Evolutionary conservation across 192 early-diverging fungal genomes (phyloP).

Genomic region (Coemansia sp.): DNA sequence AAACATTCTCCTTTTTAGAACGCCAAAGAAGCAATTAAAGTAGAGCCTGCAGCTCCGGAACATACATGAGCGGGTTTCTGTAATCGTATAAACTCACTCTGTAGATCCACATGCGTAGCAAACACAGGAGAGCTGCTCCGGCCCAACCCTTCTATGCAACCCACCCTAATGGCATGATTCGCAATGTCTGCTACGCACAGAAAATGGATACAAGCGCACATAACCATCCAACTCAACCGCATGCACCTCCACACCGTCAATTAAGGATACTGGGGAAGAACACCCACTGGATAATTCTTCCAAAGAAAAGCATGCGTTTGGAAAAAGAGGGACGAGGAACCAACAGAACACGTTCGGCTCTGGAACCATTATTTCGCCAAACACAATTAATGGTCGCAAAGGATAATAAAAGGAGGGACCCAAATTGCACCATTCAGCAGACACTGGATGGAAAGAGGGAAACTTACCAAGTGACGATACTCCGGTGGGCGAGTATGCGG

Average conservation of each 20-base stretch:
- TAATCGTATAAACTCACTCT: not conserved
- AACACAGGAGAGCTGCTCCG: not conserved
- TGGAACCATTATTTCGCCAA: not conserved
- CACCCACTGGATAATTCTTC: slow-evolving; percentile 4
- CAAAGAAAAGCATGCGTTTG: not conserved
- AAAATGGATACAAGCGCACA: not conserved
- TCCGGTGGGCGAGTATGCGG: slow-evolving; percentile 22
- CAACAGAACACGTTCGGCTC: not conserved
- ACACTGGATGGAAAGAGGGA: not conserved
- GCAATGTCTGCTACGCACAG: not conserved
- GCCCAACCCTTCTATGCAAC: not conserved
- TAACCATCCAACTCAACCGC: not conserved
- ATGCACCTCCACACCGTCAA: slow-evolving; percentile 1
- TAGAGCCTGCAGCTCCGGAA: slow-evolving; percentile 27
- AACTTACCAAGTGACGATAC: slow-evolving; percentile 45
- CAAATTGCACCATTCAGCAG: not conserved
- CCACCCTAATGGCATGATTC: not conserved
- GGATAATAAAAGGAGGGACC: not conserved
- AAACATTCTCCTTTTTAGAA: slow-evolving; percentile 14
- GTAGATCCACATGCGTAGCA: not conserved
- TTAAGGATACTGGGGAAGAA: slow-evolving; percentile 2
- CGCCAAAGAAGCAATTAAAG: slow-evolving; percentile 35
- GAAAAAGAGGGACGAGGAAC: not conserved
- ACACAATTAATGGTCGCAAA: not conserved
- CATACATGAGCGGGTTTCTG: not conserved